Evolutionary conservation across 2,329 filamentous ascomycete genomes (phyloP).

Genomic region (Fonsecaea monophora): DNA sequence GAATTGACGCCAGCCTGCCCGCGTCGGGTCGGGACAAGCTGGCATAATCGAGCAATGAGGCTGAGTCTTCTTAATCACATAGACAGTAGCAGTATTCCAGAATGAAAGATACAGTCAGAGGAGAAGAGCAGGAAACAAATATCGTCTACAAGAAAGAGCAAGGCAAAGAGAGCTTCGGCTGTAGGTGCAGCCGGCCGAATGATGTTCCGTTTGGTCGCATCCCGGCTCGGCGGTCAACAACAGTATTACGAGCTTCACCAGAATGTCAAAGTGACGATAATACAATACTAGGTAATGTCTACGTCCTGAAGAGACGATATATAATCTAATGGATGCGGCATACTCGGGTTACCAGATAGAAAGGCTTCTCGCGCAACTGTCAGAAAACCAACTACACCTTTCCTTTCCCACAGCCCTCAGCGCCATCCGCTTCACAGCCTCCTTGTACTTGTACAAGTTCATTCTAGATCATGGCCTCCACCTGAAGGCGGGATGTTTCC

Average conservation of each 20-base stretch:
- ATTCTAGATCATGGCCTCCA: slow-evolving; percentile 56
- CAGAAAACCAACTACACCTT: slow-evolving; percentile 67
- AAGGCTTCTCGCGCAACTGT: background rate
- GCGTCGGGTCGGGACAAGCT: slow-evolving; percentile 44
- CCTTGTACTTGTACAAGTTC: background rate
- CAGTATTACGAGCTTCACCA: too few species aligned
- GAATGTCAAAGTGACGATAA: background rate
- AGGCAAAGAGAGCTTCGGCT: too few species aligned
- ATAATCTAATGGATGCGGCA: background rate
- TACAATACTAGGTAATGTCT: background rate
- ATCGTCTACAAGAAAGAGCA: background rate
- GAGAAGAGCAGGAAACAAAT: background rate
- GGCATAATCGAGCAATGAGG: slow-evolving; percentile 67
- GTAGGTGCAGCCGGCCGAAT: too few species aligned
- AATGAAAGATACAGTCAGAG: background rate
- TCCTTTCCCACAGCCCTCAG: slow-evolving; percentile 46
- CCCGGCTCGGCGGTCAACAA: too few species aligned
- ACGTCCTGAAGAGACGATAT: background rate
- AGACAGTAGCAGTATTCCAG: background rate
- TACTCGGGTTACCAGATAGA: background rate
- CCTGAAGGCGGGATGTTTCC: slow-evolving; percentile 69
- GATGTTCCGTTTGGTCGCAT: too few species aligned
- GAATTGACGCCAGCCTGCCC: slow-evolving; percentile 14
- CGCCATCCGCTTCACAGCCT: background rate
- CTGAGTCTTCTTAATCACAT: slow-evolving; percentile 49